A percentile compares a stretch with the other conserved stretches of the same genome.
Evolutionary conservation across 345 rosid species (phyloP).

Genomic region (Gossypium ekmanianum): DNA sequence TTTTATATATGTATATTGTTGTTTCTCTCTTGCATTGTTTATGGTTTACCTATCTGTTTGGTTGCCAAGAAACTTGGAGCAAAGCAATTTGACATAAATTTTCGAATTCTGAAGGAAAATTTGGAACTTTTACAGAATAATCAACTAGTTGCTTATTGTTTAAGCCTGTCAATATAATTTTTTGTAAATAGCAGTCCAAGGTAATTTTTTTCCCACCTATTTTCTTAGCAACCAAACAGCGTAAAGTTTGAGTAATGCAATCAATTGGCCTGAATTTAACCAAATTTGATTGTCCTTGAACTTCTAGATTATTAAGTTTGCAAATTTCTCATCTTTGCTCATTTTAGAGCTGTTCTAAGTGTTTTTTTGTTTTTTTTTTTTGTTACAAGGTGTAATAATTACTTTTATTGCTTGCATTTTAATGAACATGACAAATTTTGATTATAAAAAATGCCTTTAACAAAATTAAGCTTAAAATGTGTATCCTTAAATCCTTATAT

Average conservation of each 20-base stretch:
- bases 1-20: neutral
- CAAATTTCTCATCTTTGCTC: neutral
- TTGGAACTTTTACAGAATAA: neutral
- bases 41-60: neutral
- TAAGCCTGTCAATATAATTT: neutral
- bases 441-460: neutral
- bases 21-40: neutral
- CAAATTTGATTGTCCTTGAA: neutral
- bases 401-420: neutral
- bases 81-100: neutral
- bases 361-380: neutral
- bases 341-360: neutral
- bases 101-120: neutral
- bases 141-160: neutral
- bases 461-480: neutral
- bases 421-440: neutral
- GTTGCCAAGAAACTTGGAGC: neutral
- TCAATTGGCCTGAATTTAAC: neutral
- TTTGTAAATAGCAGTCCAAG: neutral
- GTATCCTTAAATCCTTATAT: neutral
- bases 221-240: neutral
- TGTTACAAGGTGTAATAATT: neutral
- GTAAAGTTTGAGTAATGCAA: neutral
- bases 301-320: neutral
- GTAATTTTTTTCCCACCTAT: neutral